Evolutionary conservation across 2,329 filamentous ascomycete species (phyloP), one percentile per base, ranked within the genome.

Genomic region (Colletotrichum musae): DNA sequence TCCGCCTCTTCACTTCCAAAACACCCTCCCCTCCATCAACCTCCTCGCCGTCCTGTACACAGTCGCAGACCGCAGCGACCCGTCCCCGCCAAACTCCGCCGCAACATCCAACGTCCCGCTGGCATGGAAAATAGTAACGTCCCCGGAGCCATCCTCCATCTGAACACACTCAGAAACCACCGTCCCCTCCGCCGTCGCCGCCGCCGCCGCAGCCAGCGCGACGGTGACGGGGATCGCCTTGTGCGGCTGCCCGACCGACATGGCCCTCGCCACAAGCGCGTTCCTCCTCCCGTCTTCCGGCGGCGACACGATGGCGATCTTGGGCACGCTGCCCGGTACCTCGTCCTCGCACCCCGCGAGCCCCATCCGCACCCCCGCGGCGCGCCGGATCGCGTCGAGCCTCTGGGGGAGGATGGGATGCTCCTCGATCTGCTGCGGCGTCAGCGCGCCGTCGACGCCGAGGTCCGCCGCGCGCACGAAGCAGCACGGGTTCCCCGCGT

Each of bases 401-500:
- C 81, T 82, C 0, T 74, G 56, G 7, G 86, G 78, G 1, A 90
- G 77, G 1, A 73, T 73, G 0, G 78, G 72, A 61, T 86, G 77
- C 2, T 81, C 80, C 21, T 88, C 84, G 51, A 92, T 83, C 32
- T 84, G 81, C 26, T 87, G 81, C 0, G 90, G 89, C 0, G 86
- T 81, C 43, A 91, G 81, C 10, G 82, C 81, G 3, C 84, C 83
- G 18, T 84, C 77, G 2, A 88, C 78, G 4, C 79, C 84, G 1
- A 92, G 74, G 67, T 89, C 86, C 2, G 80, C 74, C 0, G 89
- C 88, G 7, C 80, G 80, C 0, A 93, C 80, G 74, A 93, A 93
- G 15, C 91, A 83, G 54, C 87, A 88, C 0, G 91, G 91, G 72
- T 92, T 92, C 1, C 86, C 86, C 1, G 88, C 88, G 70, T 93